Conservation (phyloP, 768 basidiomycete species). For the Cystofilobasidium ferigula region DNA sequence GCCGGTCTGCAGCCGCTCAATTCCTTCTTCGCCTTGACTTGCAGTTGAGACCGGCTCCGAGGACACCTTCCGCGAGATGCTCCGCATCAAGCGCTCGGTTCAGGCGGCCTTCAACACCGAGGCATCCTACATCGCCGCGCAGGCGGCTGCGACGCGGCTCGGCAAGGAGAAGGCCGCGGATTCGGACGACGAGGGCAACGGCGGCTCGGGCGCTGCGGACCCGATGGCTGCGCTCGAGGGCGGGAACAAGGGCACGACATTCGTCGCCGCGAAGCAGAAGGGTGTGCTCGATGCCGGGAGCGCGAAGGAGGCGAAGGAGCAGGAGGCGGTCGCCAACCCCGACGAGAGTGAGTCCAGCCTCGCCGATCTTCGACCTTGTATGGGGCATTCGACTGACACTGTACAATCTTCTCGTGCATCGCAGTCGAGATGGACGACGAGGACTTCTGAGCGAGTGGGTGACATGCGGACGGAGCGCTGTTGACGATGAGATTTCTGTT, state of each 20-base stretch:
- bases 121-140: constrained; percentile 66
- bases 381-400: no score
- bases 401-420: no score
- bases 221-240: constrained; percentile 64
- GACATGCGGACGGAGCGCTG: no score
- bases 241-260: constrained; percentile 48
- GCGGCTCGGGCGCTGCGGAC: constrained; percentile 48
- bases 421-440: constrained; percentile 28
- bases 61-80: constrained; percentile 71
- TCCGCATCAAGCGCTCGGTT: constrained; percentile 56
- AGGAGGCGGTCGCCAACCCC: constrained; percentile 12
- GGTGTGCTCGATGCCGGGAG: constrained; percentile 14
- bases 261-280: constrained; percentile 44
- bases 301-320: constrained; percentile 10
- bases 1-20: neutral
- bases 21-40: neutral
- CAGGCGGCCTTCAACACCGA: constrained; percentile 99
- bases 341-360: constrained; percentile 26
- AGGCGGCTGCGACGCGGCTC: constrained; percentile 62
- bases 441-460: constrained; percentile 22
- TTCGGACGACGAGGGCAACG: constrained; percentile 38
- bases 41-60: constrained; percentile 87
- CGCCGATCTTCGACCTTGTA: neutral
- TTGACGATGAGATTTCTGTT: no score
- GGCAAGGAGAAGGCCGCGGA: constrained; percentile 46